A percentile compares a stretch with the other conserved stretches of the same genome.
phyloP scores from a whole-genome alignment of 2,329 filamentous ascomycete genomes.

The Fulvia fulva region DNA sequence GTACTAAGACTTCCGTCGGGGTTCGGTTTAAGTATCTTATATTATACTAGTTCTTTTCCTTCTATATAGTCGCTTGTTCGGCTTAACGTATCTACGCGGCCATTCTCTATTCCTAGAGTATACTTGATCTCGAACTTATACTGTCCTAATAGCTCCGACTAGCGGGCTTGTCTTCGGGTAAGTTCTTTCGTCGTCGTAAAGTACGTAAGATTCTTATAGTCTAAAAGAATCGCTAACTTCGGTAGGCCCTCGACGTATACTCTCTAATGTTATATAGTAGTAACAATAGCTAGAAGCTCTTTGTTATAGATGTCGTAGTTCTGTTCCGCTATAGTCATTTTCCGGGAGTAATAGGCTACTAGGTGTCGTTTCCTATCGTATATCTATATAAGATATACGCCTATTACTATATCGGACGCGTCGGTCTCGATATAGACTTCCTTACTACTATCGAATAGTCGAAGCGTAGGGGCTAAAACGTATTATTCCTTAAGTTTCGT shows the following conservation, averaged over 20 bases:
- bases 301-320: too few relatives aligned
- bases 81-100: neutral
- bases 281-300: too few relatives aligned
- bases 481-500: neutral
- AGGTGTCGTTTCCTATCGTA: conserved; percentile 7
- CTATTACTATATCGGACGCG: too few relatives aligned
- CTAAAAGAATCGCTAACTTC: neutral
- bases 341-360: too few relatives aligned
- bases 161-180: neutral
- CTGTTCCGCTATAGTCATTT: too few relatives aligned
- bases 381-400: conserved; percentile 7
- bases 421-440: too few relatives aligned
- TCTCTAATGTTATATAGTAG: too few relatives aligned
- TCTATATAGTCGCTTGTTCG: too few relatives aligned
- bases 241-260: too few relatives aligned
- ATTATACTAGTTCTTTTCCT: neutral
- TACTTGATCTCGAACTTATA: conserved; percentile 1
- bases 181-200: neutral
- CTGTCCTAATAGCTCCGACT: neutral
- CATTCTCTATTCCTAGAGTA: neutral
- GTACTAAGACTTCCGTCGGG: neutral
- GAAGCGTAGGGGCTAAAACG: neutral
- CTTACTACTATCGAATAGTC: neutral
- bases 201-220: neutral
- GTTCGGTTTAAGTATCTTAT: neutral